These are phyloP conservation scores for Solanum bulbocastanum DNA, from an alignment of 257 asterid genomes.

Conservation along the genomic window DNA sequence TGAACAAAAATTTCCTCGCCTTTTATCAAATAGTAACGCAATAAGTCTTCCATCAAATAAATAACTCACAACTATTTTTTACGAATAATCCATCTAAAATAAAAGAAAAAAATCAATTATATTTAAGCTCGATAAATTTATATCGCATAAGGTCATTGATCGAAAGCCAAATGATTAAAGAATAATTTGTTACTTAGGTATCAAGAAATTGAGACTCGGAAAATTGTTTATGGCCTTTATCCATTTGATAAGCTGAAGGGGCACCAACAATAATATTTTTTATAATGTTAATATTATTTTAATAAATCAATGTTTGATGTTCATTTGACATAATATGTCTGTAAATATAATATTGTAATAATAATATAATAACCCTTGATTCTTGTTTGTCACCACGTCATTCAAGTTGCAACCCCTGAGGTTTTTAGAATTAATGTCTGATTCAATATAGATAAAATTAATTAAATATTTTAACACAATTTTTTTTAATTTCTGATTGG, in stretches of 20 bases:
- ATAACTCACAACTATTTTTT: background rate
- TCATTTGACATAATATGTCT: background rate
- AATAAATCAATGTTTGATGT: background rate
- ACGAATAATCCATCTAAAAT: rapidly evolving
- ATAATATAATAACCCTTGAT: background rate
- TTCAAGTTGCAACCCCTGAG: background rate
- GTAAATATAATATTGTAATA: background rate
- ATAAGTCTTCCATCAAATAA: background rate
- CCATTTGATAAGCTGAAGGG: background rate
- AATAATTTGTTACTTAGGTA: background rate
- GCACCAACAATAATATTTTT: background rate
- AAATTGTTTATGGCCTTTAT: background rate
- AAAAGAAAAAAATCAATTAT: rapidly evolving
- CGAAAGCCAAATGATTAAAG: background rate
- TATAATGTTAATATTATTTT: background rate
- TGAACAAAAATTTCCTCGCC: background rate
- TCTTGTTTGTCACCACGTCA: background rate
- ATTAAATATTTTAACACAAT: background rate
- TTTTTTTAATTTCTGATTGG: background rate
- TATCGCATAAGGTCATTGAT: background rate
- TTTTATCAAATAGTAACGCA: rapidly evolving
- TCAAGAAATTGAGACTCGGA: background rate
- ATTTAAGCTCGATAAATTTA: rapidly evolving
- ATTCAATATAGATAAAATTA: background rate
- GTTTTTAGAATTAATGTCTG: background rate